A percentile compares a stretch with the other conserved stretches of the same genome.
phyloP scores from a whole-genome alignment of 23 red algal genomes.

The Gracilaria domingensis region DNA sequence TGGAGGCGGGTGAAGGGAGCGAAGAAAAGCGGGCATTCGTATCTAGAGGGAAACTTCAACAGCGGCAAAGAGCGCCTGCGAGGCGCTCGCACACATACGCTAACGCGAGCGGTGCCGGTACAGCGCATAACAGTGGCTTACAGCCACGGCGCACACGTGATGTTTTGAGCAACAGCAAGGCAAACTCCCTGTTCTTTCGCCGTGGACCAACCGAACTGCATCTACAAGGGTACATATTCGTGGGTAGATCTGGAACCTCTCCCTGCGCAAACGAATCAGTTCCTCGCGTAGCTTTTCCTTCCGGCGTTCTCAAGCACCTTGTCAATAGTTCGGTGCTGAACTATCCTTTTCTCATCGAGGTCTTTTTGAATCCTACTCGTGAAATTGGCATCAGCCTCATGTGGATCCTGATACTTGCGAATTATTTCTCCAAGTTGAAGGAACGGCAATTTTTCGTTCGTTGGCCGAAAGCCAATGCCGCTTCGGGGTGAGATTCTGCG shows the following conservation, averaged over 20 bases:
- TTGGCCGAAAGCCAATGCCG: slow-evolving; percentile 66
- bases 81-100: background rate
- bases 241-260: too few relatives aligned
- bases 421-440: slow-evolving; percentile 70
- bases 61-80: background rate
- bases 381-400: slow-evolving; percentile 92
- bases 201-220: too few relatives aligned
- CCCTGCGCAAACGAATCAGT: slow-evolving; percentile 61
- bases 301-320: slow-evolving; percentile 76
- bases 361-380: slow-evolving; percentile 98
- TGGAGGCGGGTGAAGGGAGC: background rate
- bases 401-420: slow-evolving; percentile 96
- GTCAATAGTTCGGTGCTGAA: slow-evolving; percentile 97
- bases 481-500: slow-evolving; percentile 67
- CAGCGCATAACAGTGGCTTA: slow-evolving; percentile 39
- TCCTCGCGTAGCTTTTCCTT: slow-evolving; percentile 72
- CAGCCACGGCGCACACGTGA: slow-evolving; percentile 43
- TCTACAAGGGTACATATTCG: too few relatives aligned
- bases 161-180: slow-evolving; percentile 37
- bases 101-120: background rate
- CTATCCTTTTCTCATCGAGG: slow-evolving; percentile 97
- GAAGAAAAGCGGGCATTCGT: background rate
- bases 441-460: slow-evolving; percentile 67
- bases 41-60: too few relatives aligned
- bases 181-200: too few relatives aligned